Conservation (phyloP, 2,329 filamentous ascomycete species). For the Tricladium varicosporioides region DNA sequence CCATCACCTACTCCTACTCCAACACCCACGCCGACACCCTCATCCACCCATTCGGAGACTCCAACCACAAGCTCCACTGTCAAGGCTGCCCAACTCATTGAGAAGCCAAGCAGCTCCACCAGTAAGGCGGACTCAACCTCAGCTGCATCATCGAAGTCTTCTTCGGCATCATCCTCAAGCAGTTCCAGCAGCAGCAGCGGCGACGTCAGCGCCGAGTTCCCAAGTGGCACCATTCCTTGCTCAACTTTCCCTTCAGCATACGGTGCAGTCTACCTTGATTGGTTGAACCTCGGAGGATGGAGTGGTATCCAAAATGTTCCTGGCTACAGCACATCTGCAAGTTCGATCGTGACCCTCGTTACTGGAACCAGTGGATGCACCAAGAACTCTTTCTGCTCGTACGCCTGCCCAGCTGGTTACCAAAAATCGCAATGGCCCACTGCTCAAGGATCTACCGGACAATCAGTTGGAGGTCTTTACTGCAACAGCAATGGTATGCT, state of each 20-base stretch:
- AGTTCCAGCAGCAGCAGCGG: constrained; percentile 35
- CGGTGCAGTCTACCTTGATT: constrained; percentile 70
- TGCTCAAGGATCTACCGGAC: constrained; percentile 72
- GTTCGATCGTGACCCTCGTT: constrained; percentile 52
- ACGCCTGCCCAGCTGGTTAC: constrained; percentile 87
- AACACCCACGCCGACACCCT: constrained; percentile 30
- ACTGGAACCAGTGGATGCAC: constrained; percentile 56
- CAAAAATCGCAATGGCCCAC: constrained; percentile 88
- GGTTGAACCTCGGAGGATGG: constrained; percentile 72
- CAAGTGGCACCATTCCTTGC: constrained; percentile 71
- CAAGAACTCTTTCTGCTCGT: constrained; percentile 76
- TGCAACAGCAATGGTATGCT: constrained; percentile 75
- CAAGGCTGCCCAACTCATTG: constrained; percentile 12
- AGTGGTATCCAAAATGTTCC: constrained; percentile 70
- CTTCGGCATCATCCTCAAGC: constrained; percentile 16
- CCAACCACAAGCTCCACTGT: constrained; percentile 28
- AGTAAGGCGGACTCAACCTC: constrained; percentile 15
- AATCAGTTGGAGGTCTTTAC: constrained; percentile 85
- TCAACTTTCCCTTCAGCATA: constrained; percentile 74
- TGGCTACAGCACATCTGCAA: constrained; percentile 55
- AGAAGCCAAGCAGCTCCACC: constrained; percentile 19
- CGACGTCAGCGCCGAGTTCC: constrained; percentile 69
- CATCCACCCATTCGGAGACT: constrained; percentile 33
- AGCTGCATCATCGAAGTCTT: constrained; percentile 30
- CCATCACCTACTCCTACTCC: constrained; percentile 28